Percentiles rank a stretch among this genome's conserved stretches.
phyloP scores from a whole-genome alignment of 306 rosid species.

The Fagus sylvatica region DNA sequence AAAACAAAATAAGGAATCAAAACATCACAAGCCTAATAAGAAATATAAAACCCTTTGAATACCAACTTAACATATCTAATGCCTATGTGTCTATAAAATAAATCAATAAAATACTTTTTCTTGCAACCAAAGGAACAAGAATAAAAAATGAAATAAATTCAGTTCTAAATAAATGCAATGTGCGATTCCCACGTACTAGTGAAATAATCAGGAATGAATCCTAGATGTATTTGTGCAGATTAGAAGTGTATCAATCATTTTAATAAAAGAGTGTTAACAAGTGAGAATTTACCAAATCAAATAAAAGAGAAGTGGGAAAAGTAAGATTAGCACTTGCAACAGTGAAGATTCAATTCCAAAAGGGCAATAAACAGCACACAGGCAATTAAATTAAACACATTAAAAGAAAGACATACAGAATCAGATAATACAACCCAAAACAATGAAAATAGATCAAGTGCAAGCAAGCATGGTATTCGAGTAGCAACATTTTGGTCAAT shows the following conservation, averaged over 20 bases:
- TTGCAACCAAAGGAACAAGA: no score
- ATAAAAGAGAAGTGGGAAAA: slow-evolving; percentile 11
- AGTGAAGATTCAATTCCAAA: slow-evolving; percentile 54
- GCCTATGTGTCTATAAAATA: no score
- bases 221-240: neutral
- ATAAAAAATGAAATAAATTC: no score
- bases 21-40: no score
- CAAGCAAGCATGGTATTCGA: slow-evolving; percentile 15
- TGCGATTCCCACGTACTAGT: neutral
- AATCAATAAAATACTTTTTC: no score
- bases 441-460: slow-evolving; percentile 35
- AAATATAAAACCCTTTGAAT: no score
- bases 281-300: slow-evolving; percentile 4
- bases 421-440: slow-evolving; percentile 47
- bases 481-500: slow-evolving; percentile 8
- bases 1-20: no score
- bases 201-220: neutral
- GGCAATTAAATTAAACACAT: slow-evolving; percentile 40
- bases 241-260: neutral
- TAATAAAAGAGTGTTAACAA: neutral
- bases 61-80: no score
- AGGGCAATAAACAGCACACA: slow-evolving; percentile 56
- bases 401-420: slow-evolving; percentile 40
- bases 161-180: neutral
- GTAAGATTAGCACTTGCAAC: slow-evolving; percentile 35